Evolutionary conservation across 1,284 basidiomycete genomes (phyloP).

Genomic region (Ustilago xerochloae): DNA sequence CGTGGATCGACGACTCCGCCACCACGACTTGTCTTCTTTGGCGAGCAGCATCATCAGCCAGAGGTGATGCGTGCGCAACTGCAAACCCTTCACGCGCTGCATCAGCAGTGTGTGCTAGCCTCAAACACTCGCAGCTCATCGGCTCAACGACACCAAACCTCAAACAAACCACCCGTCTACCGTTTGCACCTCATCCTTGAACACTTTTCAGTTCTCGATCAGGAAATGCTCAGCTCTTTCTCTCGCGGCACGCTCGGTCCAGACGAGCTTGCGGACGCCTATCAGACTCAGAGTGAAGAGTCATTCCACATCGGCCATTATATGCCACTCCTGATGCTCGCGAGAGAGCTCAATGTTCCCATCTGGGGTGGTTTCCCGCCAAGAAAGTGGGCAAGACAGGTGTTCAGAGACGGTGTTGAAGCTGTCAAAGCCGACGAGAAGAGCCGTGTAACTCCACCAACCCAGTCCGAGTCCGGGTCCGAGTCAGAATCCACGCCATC

Average conservation of each 20-base stretch:
- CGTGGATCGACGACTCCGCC: constrained; percentile 15
- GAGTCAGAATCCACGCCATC: neutral
- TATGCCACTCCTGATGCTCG: constrained; percentile 54
- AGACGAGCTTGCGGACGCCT: constrained; percentile 23
- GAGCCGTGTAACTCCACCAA: neutral
- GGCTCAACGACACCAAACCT: neutral
- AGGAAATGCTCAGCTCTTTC: constrained; percentile 48
- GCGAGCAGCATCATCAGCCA: constrained; percentile 62
- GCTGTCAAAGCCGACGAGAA: constrained; percentile 29
- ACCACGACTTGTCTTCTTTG: constrained; percentile 51
- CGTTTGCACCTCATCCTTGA: constrained; percentile 54
- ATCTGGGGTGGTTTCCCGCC: constrained; percentile 61
- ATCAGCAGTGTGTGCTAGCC: constrained; percentile 23
- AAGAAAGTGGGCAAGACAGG: constrained; percentile 48
- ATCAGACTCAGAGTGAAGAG: constrained; percentile 41
- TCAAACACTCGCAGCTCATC: neutral
- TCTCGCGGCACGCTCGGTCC: constrained; percentile 14
- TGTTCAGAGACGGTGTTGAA: constrained; percentile 44
- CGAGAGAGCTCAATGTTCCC: constrained; percentile 48
- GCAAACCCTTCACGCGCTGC: constrained; percentile 40
- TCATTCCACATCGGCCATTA: constrained; percentile 53
- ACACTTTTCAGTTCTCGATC: constrained; percentile 54
- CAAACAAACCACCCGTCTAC: constrained; percentile 13
- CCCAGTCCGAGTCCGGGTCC: neutral
- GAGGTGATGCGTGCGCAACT: constrained; percentile 53